Evolutionary conservation across 1,139 yeast species (phyloP), one percentile per base, ranked within the genome.

Genomic region (Taphrina populina): DNA sequence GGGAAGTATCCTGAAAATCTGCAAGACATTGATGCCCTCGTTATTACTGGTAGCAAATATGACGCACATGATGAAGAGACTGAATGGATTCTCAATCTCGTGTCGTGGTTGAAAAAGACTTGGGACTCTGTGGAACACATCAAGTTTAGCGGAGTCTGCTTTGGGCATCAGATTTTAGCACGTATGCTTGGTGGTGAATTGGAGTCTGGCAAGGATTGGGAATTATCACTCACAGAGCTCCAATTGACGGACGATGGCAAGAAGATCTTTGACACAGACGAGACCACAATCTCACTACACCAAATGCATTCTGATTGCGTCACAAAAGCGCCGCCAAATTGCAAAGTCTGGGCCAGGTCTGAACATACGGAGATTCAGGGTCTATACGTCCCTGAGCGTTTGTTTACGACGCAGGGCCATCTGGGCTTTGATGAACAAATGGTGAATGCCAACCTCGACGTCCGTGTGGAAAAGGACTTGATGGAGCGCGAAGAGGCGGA

Each of bases 331-430:
- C 80, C 83, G 2, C 60, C 59, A n/a, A 75, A 68, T 4, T 75
- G 76, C 46, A 68, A 68, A 45, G 62, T 71, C 36, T 81, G 62
- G 88, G 88, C 0, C 6, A 69, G 76, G 4, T 78, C 83, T 7
- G 70, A 72, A 0, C 73, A 70, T 47, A 83, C 94, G 61, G 65
- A 70, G 1, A 71, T 80, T 34, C 96, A 88, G 85, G 95, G 47
- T 58, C 80, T 75, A 61, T 80, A 78, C 61, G 73, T 71, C 59
- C 70, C 72, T 6, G 59, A 72, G 20, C 73, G 73, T 52, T 58
- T 83, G 3, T 71, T 87, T 43, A 79, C 94, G 0, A 79, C 87
- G 63, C 96, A 88, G 67, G 96, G 95, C 0, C 96, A 88, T 65
- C 96, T 96, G 0, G 96, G 88, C 66, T 88, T 85, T 64, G 66